A percentile compares a stretch with the other conserved stretches of the same genome.
These are phyloP conservation scores for Penicillium soppii DNA, from an alignment of 495 filamentous ascomycete genomes.

Conservation along the genomic window DNA sequence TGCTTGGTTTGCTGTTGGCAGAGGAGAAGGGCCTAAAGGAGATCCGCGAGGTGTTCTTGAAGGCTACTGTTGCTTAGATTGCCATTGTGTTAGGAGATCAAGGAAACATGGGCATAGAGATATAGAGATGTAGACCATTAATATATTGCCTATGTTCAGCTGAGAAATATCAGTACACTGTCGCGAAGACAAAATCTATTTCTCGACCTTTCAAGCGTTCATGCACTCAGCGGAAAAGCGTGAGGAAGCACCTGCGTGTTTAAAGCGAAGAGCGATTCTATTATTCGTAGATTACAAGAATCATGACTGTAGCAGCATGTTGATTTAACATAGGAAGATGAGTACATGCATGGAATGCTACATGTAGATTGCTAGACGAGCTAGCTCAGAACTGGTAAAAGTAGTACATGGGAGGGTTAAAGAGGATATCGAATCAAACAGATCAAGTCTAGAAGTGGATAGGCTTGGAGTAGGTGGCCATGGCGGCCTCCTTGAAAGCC, in stretches of 20 bases:
- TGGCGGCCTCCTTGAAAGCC: slow-evolving; percentile 99
- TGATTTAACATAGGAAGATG: slow-evolving; percentile 30
- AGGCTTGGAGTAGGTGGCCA: slow-evolving; percentile 94
- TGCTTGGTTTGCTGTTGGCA: slow-evolving; percentile 28
- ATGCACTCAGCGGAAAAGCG: not conserved
- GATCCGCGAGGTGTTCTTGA: slow-evolving; percentile 22
- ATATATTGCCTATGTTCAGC: no score
- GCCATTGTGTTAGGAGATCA: not conserved
- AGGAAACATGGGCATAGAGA: not conserved
- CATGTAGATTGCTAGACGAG: slow-evolving; percentile 44
- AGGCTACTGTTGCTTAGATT: slow-evolving; percentile 15
- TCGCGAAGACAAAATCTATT: no score
- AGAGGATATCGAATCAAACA: slow-evolving; percentile 26
- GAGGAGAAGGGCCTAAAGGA: slow-evolving; percentile 23
- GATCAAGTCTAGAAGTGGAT: slow-evolving; percentile 78
- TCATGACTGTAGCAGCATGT: not conserved
- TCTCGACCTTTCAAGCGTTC: no score
- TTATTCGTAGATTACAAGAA: not conserved
- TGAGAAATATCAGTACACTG: no score
- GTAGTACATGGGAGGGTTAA: slow-evolving; percentile 33
- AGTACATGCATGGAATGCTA: slow-evolving; percentile 44
- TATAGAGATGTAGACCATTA: not conserved
- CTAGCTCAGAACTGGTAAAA: slow-evolving; percentile 39
- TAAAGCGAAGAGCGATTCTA: not conserved
- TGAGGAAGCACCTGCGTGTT: not conserved